Evolutionary conservation across 257 asterid species (phyloP), one percentile per base, ranked within the genome.

Genomic region (Nicotiana undulata): DNA sequence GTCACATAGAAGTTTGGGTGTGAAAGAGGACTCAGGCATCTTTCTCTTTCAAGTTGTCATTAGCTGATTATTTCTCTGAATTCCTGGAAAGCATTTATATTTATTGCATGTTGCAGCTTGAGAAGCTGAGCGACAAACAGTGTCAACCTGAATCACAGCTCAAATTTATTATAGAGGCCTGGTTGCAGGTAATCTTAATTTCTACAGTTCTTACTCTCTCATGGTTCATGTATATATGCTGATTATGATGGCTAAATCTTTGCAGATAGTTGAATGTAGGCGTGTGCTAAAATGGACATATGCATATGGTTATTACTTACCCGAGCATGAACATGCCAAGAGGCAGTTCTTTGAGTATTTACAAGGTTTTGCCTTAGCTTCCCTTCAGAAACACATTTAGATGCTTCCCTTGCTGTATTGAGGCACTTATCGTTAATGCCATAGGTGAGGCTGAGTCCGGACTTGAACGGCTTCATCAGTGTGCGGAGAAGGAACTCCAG

Each of bases 391-490:
- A 28, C 31, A 58, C 74, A 65, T 77, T 29, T 83, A 65, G 59
- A 63, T 76, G 65, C 24, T 28, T 63, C 63, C 53, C 68, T 77
- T 72, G 44, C 59, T 78, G 44, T 81, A 29, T 74, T 79, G 61
- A 66, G 37, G 24, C 77, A 64, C 78, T 80, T 67, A 78, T 79
- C 78, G 72, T 85, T 75, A 79, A 56, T 85, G 68, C 49, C 53
- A 68, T 79, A 94, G 99, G 99, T 53, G 99, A 95, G 85, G 98
- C 99, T 8, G 99, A 93, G 87, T 90, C 98, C 68, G 99, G 99
- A 63, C 88, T 95, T 89, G 98, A 93, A 88, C 86, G 98, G 84
- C 98, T 94, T 76, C 98, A 94, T 86, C 98, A 94, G 84, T 94
- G 98, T 82, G 98, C 98, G 1, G 98, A 94, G 89, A 94, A 94